Base-by-base conservation (phyloP, 495 filamentous ascomycete species). In the Achaetomiella virescens region DNA sequence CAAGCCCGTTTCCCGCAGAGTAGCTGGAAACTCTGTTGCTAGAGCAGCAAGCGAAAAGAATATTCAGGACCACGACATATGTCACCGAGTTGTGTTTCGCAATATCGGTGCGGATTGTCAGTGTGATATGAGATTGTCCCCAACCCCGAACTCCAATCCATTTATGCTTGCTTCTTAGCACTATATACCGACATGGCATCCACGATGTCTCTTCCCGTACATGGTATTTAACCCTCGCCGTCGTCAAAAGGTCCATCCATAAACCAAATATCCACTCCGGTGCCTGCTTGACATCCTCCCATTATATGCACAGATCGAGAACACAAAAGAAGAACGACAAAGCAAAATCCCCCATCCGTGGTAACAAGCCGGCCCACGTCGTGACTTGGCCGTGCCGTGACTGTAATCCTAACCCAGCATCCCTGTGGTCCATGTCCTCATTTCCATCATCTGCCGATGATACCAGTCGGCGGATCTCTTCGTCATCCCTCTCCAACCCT, bases 121-220 rank as follows among this genome's bases (percentile, higher is more conserved):
- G n/a, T n/a, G 27, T 31, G 27, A 31, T 31, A 31, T 17, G 17
- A 42, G 10, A 24, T 18, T 7, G 15, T 17, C 8, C 22, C 43
- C 43, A 42, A 48, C 15, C 52, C 44, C 22, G 12, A 55, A 55
- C 43, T 55, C 43, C 52, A 48, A 24, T 55, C 43, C 44, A 48
- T 47, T 54, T 37, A 54, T 54, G 42, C 41, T 45, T 42, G 37
- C 47, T 37, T 24, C 15, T n/a, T 22, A 10, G 21, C 37, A 3
- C 10, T 45, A 53, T 44, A 43, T 29, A 43, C 42, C 18, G 11
- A 37, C 42, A 46, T 17, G 4, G 3, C 50, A 4, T 6, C 33
- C 3, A 38, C 50, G 35, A 21, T 17, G 11, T 24, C 40, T 22
- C 36, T 31, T 31, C 29, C 33, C 48, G 38, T 11, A 37, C 48